Evolutionary conservation across 148 eudicot species (phyloP).

Genomic region (Tetragonia tetragonoides): DNA sequence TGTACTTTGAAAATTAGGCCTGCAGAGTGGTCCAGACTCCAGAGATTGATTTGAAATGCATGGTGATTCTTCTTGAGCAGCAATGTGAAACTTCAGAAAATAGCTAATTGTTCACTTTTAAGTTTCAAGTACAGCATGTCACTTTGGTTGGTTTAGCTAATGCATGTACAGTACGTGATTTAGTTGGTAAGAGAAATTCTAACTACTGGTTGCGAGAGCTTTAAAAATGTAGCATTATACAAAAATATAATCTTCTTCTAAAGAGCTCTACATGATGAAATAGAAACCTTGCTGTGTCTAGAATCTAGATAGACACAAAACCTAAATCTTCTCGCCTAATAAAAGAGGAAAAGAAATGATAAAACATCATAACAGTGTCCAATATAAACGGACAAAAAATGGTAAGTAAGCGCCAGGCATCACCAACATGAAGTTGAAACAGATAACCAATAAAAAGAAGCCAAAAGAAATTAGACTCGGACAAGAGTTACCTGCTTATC

Average conservation of each 20-base stretch:
- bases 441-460: neutral
- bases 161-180: neutral
- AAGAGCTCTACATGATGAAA: neutral
- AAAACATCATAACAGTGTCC: neutral
- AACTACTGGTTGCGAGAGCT: neutral
- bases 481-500: conserved; percentile 72
- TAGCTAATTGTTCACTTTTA: too few species aligned
- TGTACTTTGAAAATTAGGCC: too few species aligned
- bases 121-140: neutral
- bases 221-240: neutral
- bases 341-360: neutral
- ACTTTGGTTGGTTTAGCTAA: neutral
- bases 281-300: neutral
- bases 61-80: too few species aligned
- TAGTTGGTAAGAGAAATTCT: neutral
- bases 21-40: too few species aligned
- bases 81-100: too few species aligned
- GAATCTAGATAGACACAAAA: neutral
- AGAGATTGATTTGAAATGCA: too few species aligned
- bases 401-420: neutral
- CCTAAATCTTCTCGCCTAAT: neutral
- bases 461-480: neutral
- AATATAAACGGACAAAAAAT: neutral
- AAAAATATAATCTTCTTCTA: neutral
- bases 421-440: neutral